Base-by-base conservation (phyloP, 148 eudicot genomes). In the Chenopodium suecicum region DNA sequence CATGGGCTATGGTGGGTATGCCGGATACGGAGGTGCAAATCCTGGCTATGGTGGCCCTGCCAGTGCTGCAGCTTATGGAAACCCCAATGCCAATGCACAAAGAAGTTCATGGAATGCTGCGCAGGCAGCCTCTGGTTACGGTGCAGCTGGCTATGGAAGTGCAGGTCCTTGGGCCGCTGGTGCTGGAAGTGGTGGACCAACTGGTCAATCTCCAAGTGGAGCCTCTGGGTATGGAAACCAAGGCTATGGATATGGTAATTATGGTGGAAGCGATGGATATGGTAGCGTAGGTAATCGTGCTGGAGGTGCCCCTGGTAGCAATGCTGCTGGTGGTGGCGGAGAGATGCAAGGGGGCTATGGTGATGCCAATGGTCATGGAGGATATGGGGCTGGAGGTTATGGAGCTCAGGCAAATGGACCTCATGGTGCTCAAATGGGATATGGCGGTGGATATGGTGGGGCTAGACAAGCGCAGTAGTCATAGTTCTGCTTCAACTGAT, bases 1-100 rank as follows among this genome's bases (percentile, higher is more conserved):
- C 70, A 90, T 95, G 93, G 93, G 92, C 65, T 95, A 89, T 85
- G 89, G 92, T 84, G 98, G 91, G 11, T 92, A 91, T 88, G 89
- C 90, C 23, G 88, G 91, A 25, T 93, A 93, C 85, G 94, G 91
- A 48, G 94, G 92, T 78, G 89, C 85, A 22, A 90, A 87, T 82
- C 85, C 92, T 14, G 93, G 92, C 7, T 92, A 87, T 82, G 94
- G 93, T 74, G 93, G 91, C 32, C 91, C 92, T 13, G 79, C 89
- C 12, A 86, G 85, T 84, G 91, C 89, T 83, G 90, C 89, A 73
- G 89, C 87, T n/a, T 92, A 92, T 83, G 98, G 93, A 41, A 94
- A 91, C 80, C 96, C 92, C 1, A 90, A 87, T 88, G 87, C 92
- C 34, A 88, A 63, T 88, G 89, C 89, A 56, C 95, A 87, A 12